Percentiles rank a stretch among this genome's conserved stretches.
These are phyloP conservation scores for Vaccinium vitisidaea DNA, from an alignment of 148 eudicot genomes.

Conservation along the genomic window DNA sequence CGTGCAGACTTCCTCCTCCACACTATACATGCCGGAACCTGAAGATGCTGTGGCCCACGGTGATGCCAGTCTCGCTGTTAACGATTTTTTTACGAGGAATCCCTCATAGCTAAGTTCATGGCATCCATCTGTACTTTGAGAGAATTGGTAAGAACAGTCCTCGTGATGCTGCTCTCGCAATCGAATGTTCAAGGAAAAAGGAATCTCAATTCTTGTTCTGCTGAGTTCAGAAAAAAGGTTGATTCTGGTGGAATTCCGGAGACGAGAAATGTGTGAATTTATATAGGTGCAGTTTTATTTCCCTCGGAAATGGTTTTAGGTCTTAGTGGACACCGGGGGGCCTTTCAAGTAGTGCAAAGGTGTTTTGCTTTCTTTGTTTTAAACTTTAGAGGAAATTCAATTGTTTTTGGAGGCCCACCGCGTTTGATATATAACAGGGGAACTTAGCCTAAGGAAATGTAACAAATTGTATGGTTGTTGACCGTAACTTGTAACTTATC, in stretches of 20 bases:
- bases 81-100: constrained; percentile 81
- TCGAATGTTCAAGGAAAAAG: not conserved
- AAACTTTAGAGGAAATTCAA: not conserved
- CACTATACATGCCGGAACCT: constrained; percentile 88
- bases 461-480: not conserved
- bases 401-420: not conserved
- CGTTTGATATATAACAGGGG: not conserved
- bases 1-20: constrained; percentile 70
- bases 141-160: not conserved
- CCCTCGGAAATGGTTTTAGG: not conserved
- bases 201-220: not conserved
- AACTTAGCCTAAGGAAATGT: not conserved
- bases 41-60: constrained; percentile 98
- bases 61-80: constrained; percentile 85
- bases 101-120: constrained; percentile 25
- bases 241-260: not conserved
- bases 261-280: not conserved
- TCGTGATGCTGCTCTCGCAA: not conserved
- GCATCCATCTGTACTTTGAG: not conserved
- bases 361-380: not conserved
- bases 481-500: not conserved
- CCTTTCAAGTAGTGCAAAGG: not conserved
- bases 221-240: not conserved
- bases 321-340: not conserved
- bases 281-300: not conserved